Evolutionary conservation across 371 early-diverging fungal genomes (phyloP).

Genomic region (Batrachochytrium dendrobatidis): DNA sequence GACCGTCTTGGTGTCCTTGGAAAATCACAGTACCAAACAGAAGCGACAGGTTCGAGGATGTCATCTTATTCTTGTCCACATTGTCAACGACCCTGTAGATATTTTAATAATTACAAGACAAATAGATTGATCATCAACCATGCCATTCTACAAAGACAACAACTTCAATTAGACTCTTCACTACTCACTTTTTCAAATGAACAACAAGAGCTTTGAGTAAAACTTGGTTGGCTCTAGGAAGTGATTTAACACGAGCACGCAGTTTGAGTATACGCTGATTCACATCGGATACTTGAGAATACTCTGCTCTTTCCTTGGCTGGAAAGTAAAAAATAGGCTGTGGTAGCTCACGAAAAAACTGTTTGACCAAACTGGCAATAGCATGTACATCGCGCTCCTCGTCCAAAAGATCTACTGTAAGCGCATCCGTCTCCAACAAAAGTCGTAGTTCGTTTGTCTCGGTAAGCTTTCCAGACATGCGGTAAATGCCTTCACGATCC

Average conservation of each 20-base stretch:
- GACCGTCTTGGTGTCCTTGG: constrained; percentile 7
- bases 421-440: constrained; percentile 49
- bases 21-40: constrained; percentile 20
- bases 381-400: constrained; percentile 48
- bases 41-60: constrained; percentile 11
- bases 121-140: neutral
- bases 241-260: neutral
- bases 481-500: constrained; percentile 61
- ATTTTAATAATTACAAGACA: neutral
- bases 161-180: neutral
- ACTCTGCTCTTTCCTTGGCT: constrained; percentile 43
- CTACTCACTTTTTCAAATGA: constrained; percentile 14
- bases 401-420: constrained; percentile 35
- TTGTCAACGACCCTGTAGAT: constrained; percentile 9
- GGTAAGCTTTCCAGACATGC: constrained; percentile 59
- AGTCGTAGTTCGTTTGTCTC: constrained; percentile 46
- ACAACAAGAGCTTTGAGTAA: constrained; percentile 10
- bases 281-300: constrained; percentile 1
- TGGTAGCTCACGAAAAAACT: constrained; percentile 56
- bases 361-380: constrained; percentile 55
- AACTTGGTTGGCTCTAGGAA: constrained; percentile 8
- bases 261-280: constrained; percentile 12
- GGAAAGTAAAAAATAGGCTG: constrained; percentile 51
- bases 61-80: constrained; percentile 19
- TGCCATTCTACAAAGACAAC: neutral